Evolutionary conservation across 176 grass and related monocot genomes (phyloP), one percentile per base, ranked within the genome.

Genomic region (Secale cereale): DNA sequence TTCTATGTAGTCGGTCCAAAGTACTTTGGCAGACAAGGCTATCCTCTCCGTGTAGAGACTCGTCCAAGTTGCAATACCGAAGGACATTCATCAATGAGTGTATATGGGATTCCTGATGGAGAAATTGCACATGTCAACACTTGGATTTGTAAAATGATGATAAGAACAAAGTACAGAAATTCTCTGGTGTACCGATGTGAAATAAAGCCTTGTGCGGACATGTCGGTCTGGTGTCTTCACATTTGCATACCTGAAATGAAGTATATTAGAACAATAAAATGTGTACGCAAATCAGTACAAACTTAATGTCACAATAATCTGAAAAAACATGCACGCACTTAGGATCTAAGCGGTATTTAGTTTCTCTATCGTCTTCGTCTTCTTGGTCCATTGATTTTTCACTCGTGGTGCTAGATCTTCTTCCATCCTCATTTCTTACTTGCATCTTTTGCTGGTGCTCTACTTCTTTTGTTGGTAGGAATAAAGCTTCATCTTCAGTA

Each of bases 161-260:
- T 61, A 69, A 87, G 35, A 87, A 70, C 41, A 82, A 85, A 88
- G 33, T 64, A 85, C 40, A 48, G 41, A 83, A 82, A n/a, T 26
- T 8, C 27, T 60, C 33, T 1, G 10, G 17, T 65, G 3, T 99
- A 99, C 97, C 71, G 97, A 99, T 78, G 97, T 99, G 78, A 99
- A 99, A 85, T 99, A 99, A 91, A 99, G 97, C 76, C 97, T 95
- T 64, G 97, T 99, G 8, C 97, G 97, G 86, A 99, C 93, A 91
- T 99, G 97, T 71, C 97, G 81, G 48, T 99, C 97, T 80, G 97
- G 97, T 89, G 97, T 92, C 86, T 87, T 89, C 74, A 99, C 97
- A 88, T 99, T 99, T 64, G 97, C 97, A 88, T 99, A 99, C 90
- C 97, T 99, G 89, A 81, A 84, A 76, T 64, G 16, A 67, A 91